Conservation (phyloP, 75 land plant genomes). For the Pseudotsuga menziesii region DNA sequence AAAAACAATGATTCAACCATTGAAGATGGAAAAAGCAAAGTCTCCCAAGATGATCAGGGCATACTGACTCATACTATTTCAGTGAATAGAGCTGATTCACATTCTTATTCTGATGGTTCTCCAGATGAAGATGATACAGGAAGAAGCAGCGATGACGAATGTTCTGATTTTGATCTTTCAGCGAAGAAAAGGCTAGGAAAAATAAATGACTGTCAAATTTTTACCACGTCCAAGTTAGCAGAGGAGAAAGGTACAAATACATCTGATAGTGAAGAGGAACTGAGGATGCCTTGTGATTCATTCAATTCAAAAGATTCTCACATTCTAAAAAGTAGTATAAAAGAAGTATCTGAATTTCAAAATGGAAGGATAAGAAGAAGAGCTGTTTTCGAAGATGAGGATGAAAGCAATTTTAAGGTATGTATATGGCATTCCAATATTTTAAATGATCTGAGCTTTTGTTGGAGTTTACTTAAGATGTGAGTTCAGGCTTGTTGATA, state of each 20-base stretch:
- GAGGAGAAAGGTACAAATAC: neutral
- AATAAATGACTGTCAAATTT: neutral
- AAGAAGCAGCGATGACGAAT: neutral
- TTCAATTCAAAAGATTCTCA: neutral
- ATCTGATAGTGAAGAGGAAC: constrained; percentile 8
- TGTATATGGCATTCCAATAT: neutral
- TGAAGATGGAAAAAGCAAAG: neutral
- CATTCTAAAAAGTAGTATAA: constrained; percentile 9
- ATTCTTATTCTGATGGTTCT: constrained; percentile 8
- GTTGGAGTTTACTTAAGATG: neutral
- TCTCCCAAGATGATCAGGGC: neutral
- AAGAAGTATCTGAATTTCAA: constrained; percentile 54
- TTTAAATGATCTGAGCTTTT: constrained; percentile 5
- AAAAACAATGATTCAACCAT: neutral
- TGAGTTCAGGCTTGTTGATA: neutral
- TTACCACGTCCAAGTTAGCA: neutral
- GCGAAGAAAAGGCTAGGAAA: neutral
- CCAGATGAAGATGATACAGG: constrained; percentile 2
- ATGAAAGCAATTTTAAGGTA: constrained; percentile 23
- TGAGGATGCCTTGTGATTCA: neutral
- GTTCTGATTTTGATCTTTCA: neutral
- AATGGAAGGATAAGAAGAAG: constrained; percentile 75
- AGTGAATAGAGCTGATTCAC: neutral
- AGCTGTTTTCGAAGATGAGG: constrained; percentile 52
- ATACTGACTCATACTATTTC: neutral